A percentile compares a stretch with the other conserved stretches of the same genome.
These are phyloP conservation scores for Cadophora luteo-olivacea DNA, from an alignment of 2,329 filamentous ascomycete species.

Conservation along the genomic window DNA sequence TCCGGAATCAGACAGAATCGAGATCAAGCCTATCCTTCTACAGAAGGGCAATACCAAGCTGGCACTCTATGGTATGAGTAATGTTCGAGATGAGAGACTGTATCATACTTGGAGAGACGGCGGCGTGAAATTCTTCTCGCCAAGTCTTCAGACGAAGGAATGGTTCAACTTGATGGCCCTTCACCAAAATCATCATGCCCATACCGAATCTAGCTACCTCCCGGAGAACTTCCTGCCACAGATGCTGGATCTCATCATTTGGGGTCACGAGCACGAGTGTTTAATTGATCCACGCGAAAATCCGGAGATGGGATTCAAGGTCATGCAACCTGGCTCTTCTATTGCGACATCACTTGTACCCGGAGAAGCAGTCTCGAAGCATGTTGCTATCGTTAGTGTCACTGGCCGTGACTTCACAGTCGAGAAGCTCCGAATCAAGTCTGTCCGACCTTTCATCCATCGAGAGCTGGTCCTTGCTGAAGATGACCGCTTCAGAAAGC, in stretches of 20 bases:
- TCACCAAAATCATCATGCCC: conserved; percentile 94
- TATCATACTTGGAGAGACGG: conserved; percentile 93
- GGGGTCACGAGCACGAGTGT: conserved; percentile 98
- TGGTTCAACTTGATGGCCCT: conserved; percentile 98
- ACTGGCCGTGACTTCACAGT: conserved; percentile 82
- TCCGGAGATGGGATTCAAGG: conserved; percentile 86
- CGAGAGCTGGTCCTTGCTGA: conserved; percentile 79
- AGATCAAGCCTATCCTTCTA: conserved; percentile 87
- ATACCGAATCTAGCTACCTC: conserved; percentile 91
- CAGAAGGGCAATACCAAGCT: conserved; percentile 95
- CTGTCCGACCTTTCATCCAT: conserved; percentile 89
- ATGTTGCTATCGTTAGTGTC: conserved; percentile 85
- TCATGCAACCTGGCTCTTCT: conserved; percentile 97
- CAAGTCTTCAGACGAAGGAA: conserved; percentile 78
- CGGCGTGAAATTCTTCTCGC: conserved; percentile 92
- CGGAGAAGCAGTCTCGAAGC: conserved; percentile 89
- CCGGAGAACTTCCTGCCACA: conserved; percentile 92
- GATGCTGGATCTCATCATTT: conserved; percentile 90
- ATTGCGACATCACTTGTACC: conserved; percentile 91
- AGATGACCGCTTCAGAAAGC: conserved; percentile 76
- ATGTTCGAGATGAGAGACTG: conserved; percentile 93
- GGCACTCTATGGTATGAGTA: conserved; percentile 92
- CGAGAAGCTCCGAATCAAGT: conserved; percentile 83
- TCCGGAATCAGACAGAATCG: conserved; percentile 91
- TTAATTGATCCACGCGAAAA: conserved; percentile 85